Evolutionary conservation across 306 rosid species (phyloP).

Genomic region (Sechiopsis laciniata): DNA sequence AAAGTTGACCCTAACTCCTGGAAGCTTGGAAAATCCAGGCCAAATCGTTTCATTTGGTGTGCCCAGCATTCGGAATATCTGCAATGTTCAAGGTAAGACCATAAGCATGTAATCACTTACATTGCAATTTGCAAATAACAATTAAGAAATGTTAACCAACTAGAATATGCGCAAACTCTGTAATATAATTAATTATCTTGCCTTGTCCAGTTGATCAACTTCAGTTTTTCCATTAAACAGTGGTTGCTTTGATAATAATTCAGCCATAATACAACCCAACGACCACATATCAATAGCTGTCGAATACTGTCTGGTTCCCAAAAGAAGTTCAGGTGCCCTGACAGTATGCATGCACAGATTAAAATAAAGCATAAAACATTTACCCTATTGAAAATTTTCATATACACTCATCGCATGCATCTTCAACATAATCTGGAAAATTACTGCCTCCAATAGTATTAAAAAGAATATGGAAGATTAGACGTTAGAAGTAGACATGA

Average conservation of each 20-base stretch:
- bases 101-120: not conserved
- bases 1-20: conserved; percentile 97
- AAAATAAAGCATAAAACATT: not conserved
- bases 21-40: conserved; percentile 91
- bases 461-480: conserved; percentile 13
- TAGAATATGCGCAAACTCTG: not conserved
- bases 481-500: conserved; percentile 11
- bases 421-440: not conserved
- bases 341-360: not conserved
- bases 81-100: conserved; percentile 8
- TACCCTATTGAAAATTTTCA: no score
- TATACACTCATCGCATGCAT: not conserved
- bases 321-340: conserved; percentile 96
- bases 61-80: conserved; percentile 86
- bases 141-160: not conserved
- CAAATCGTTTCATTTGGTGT: conserved; percentile 97
- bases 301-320: conserved; percentile 82
- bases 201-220: conserved; percentile 98
- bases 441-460: not conserved
- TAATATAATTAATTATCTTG: conserved; percentile 22
- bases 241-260: conserved; percentile 85
- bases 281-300: conserved; percentile 99
- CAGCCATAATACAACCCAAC: conserved; percentile 98
- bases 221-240: conserved; percentile 90
- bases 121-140: not conserved